phyloP scores from a whole-genome alignment of 208 protist genomes.

The Wallacemonas rigidus region DNA sequence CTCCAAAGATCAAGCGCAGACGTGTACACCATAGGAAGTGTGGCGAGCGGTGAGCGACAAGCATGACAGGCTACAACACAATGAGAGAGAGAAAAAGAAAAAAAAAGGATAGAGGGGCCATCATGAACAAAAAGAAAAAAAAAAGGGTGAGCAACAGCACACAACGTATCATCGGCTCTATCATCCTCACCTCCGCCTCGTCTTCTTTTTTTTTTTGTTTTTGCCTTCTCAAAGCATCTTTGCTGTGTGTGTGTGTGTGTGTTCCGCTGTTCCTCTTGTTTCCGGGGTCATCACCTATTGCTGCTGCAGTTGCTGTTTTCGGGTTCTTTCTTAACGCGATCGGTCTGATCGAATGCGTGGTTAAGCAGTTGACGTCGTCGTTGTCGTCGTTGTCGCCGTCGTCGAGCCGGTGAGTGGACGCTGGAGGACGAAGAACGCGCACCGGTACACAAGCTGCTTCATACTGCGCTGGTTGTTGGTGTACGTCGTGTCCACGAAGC shows the following conservation, averaged over 20 bases:
- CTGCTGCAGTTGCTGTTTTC: no score
- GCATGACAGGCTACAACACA: constrained; percentile 7
- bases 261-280: constrained; percentile 2
- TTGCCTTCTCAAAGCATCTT: not conserved
- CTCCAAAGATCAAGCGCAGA: no score
- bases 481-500: constrained; percentile 89
- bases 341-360: not conserved
- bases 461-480: constrained; percentile 92
- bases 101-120: not conserved
- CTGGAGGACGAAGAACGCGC: constrained; percentile 89
- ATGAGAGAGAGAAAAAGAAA: not conserved
- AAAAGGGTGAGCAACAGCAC: not conserved
- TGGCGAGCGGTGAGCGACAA: no score
- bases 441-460: constrained; percentile 91
- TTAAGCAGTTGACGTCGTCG: not conserved
- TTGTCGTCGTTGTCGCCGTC: not conserved
- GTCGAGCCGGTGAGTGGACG: constrained; percentile 29
- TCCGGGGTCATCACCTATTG: no score
- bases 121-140: constrained; percentile 9
- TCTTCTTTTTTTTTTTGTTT: not conserved
- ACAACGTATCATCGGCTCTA: no score
- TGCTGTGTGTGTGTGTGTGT: constrained; percentile 2
- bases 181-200: not conserved
- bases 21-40: no score
- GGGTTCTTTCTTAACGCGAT: not conserved